Percentiles rank a stretch among this genome's conserved stretches.
Conservation (phyloP, 768 basidiomycete genomes). For the Dictyophora rubrovolvata region DNA sequence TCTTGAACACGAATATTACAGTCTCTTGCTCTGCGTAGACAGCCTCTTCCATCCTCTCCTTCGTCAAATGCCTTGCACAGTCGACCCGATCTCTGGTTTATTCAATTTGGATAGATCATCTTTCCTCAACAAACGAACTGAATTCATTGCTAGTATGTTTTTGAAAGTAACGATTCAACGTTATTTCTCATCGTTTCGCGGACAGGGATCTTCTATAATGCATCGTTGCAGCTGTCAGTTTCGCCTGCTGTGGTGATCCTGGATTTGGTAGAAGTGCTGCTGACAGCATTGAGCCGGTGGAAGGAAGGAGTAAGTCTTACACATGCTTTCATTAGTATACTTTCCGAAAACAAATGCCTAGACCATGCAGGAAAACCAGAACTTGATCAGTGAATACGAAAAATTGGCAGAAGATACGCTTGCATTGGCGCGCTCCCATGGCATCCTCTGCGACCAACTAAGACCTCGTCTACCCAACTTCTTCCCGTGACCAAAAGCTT, state of each 20-base stretch:
- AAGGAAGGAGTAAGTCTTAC: not conserved
- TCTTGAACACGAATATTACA: slow-evolving; percentile 49
- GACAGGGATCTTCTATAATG: not conserved
- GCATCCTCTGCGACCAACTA: not conserved
- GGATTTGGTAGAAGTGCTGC: not conserved
- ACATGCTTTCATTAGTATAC: not conserved
- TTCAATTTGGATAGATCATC: not conserved
- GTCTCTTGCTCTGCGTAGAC: slow-evolving; percentile 49
- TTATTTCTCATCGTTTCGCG: not conserved
- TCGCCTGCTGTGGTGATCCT: not conserved
- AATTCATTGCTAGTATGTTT: slow-evolving; percentile 3
- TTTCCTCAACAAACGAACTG: not conserved
- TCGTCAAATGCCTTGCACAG: not conserved
- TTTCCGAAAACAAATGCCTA: not conserved
- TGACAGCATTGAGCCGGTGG: not conserved
- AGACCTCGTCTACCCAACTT: not conserved
- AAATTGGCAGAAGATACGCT: not conserved
- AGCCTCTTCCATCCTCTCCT: slow-evolving; percentile 36
- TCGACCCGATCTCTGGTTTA: not conserved
- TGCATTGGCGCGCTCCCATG: not conserved
- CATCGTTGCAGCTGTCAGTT: not conserved
- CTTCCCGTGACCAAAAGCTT: not conserved
- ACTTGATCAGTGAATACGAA: not conserved
- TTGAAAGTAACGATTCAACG: not conserved
- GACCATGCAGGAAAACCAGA: not conserved